Base-by-base conservation (phyloP, 148 eudicot genomes). In the Salicornia ramosissima region DNA sequence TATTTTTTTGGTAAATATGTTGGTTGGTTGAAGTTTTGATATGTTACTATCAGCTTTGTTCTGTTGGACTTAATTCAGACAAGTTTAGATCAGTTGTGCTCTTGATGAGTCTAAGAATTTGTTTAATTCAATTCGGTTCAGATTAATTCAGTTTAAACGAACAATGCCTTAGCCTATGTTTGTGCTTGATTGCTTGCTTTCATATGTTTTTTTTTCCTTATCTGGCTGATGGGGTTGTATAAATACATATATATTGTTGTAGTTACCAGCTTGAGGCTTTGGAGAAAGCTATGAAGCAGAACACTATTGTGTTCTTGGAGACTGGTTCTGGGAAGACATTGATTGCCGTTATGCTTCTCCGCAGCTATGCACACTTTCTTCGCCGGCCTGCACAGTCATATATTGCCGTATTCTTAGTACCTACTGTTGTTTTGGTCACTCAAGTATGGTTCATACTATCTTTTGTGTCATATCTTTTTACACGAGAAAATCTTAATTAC, bases 261-360 rank as follows among this genome's bases (percentile, higher is more conserved):
- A 95, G 99, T 74, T 95, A 95, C 75, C 99, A 95, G 71, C 42
- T 95, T 33, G 97, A 95, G 62, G 97, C 97, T 6, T 46, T 95
- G 57, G 97, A 87, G 79, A 81, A 70, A 77, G 96, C 96, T 12
- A 68, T 81, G 10, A 83, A 85, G 82, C 78, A 85, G 79, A 95
- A 95, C 85, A 95, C 99, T 5, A 83, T 95, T 22, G 96, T 85
- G 70, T 91, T 78, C 70, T 65, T 95, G 73, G 99, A 95, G 81
- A 89, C 99, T 3, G 99, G 99, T 31, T 84, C 96, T 0, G 99
- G 99, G 19, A 95, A 95, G 83, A 95, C 99, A 11, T 73, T 91
- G 65, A 89, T 91, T 6, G 92, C 99, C 0, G 77, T 91, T 39
- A 95, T 95, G 99, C 97, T 95, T 45, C 81, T 95, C 50, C 84